Evolutionary conservation across 768 basidiomycete genomes (phyloP).

Genomic region (Psilocybe tampanensis): DNA sequence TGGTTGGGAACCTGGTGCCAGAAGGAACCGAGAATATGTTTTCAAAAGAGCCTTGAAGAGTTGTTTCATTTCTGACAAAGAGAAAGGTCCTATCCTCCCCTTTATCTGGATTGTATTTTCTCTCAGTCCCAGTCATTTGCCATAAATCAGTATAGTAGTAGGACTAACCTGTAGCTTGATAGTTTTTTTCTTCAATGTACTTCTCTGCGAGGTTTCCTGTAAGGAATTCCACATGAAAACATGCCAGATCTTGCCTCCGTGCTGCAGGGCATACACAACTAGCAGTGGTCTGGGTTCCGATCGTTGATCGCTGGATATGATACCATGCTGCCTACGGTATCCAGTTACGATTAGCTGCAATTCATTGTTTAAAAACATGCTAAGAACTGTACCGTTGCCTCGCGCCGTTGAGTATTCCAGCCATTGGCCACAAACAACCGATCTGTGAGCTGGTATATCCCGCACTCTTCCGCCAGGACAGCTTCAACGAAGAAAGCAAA

Average conservation of each 20-base stretch:
- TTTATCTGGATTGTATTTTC: no score
- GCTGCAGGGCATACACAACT: slow-evolving; percentile 7
- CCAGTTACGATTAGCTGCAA: no score
- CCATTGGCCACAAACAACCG: slow-evolving; percentile 5
- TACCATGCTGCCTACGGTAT: neutral
- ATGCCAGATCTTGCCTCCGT: neutral
- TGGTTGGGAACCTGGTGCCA: neutral
- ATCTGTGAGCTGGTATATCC: slow-evolving; percentile 2
- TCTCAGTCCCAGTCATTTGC: no score
- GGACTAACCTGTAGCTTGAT: neutral
- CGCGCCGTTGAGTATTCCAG: neutral
- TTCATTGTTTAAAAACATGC: neutral
- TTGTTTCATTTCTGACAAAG: neutral
- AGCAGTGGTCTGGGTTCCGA: neutral
- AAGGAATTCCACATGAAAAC: slow-evolving; percentile 8
- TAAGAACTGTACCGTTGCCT: neutral
- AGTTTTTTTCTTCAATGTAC: neutral
- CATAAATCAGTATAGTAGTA: no score
- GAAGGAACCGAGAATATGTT: slow-evolving; percentile 8
- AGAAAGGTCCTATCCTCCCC: slow-evolving; percentile 1
- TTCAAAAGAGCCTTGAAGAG: neutral
- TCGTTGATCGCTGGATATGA: slow-evolving; percentile 2
- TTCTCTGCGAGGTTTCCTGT: neutral
- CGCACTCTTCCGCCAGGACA: slow-evolving; percentile 1
- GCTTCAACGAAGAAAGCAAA: neutral